These are phyloP conservation scores for Wickerhamiella shivajii DNA, from an alignment of 805 yeast species.

Conservation along the genomic window DNA sequence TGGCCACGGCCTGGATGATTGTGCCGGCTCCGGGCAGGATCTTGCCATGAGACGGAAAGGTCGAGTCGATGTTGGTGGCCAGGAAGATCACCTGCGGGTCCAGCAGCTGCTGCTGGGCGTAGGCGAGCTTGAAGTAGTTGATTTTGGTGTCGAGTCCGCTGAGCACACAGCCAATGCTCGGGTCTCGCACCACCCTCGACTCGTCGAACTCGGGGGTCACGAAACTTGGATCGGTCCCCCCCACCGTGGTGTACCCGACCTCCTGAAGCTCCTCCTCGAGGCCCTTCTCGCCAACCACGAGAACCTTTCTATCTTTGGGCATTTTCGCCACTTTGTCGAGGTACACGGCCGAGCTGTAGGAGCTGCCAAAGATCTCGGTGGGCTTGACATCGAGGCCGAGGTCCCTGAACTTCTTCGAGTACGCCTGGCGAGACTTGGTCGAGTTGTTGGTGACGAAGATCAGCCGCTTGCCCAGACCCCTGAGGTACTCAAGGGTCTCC, in stretches of 20 bases:
- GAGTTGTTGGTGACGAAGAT: constrained; percentile 93
- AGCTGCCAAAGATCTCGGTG: constrained; percentile 77
- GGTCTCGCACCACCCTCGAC: constrained; percentile 36
- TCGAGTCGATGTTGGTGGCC: constrained; percentile 91
- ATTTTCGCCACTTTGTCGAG: constrained; percentile 60
- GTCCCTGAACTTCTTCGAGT: constrained; percentile 58
- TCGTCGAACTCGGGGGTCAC: constrained; percentile 31
- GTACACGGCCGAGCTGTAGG: constrained; percentile 84
- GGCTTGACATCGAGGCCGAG: constrained; percentile 33
- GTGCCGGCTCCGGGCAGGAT: constrained; percentile 94
- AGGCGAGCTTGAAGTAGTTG: constrained; percentile 69
- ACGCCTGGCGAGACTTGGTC: constrained; percentile 71
- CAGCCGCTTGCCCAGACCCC: constrained; percentile 42
- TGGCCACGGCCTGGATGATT: constrained; percentile 60
- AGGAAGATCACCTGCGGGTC: constrained; percentile 49
- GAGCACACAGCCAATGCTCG: constrained; percentile 70
- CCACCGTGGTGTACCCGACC: constrained; percentile 61
- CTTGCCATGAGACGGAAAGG: constrained; percentile 79
- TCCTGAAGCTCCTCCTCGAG: constrained; percentile 63
- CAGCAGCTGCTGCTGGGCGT: constrained; percentile 68
- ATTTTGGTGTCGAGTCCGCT: constrained; percentile 70
- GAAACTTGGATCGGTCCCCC: constrained; percentile 65
- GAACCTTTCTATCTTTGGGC: constrained; percentile 62
- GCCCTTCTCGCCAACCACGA: constrained; percentile 84
- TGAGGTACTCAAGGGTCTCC: constrained; percentile 58